Evolutionary conservation across 768 basidiomycete genomes (phyloP).

Genomic region (Hypholoma fasciculare): DNA sequence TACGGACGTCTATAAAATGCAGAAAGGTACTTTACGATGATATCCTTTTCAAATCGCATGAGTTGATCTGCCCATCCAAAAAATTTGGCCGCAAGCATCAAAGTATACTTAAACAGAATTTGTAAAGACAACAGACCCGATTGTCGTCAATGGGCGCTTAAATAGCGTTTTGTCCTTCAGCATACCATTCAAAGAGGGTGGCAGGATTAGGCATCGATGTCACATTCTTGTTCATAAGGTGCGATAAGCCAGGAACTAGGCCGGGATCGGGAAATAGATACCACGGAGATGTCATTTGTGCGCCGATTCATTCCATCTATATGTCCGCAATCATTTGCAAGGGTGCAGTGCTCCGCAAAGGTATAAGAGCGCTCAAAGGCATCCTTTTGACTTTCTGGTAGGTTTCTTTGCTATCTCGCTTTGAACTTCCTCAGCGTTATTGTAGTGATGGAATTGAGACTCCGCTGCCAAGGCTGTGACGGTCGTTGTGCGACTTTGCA

Average conservation of each 20-base stretch:
- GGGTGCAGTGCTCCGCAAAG: neutral
- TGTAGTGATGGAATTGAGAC: constrained; percentile 19
- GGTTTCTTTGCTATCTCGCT: neutral
- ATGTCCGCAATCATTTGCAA: neutral
- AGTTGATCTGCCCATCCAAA: too few relatives aligned
- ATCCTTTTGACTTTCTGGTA: too few relatives aligned
- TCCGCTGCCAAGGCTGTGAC: constrained; percentile 21
- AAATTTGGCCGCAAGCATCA: too few relatives aligned
- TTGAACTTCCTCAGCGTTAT: neutral
- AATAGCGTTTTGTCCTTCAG: too few relatives aligned
- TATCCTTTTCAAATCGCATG: too few relatives aligned
- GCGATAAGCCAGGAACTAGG: constrained; percentile 9
- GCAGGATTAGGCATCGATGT: neutral
- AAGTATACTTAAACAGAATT: too few relatives aligned
- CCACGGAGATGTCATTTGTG: constrained; percentile 9
- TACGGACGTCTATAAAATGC: too few relatives aligned
- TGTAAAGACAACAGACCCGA: neutral
- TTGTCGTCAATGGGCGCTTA: neutral
- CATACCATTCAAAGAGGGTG: neutral
- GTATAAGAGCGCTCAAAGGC: neutral
- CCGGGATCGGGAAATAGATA: constrained; percentile 11
- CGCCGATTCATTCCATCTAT: constrained; percentile 5
- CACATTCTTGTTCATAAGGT: constrained; percentile 1
- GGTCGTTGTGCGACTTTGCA: constrained; percentile 15
- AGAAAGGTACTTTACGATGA: too few relatives aligned